Conservation (phyloP, 176 grass and related monocot species). For the Themeda triandra region DNA sequence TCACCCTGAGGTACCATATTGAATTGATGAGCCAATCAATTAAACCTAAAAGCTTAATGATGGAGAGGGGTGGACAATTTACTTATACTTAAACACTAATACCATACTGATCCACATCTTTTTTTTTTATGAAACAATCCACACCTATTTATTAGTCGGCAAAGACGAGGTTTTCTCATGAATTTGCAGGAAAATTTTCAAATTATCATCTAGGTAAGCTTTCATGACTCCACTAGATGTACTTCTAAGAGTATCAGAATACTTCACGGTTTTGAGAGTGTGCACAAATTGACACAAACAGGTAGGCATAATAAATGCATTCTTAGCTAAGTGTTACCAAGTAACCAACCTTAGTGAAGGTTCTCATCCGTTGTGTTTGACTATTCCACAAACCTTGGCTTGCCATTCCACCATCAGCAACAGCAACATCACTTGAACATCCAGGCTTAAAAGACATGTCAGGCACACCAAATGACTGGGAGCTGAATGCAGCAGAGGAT, state of each 20-base stretch:
- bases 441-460: constrained; percentile 84
- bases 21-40: not conserved
- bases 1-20: not conserved
- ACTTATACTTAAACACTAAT: not conserved
- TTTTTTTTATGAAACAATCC: no score
- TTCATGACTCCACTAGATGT: not conserved
- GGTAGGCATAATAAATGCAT: not conserved
- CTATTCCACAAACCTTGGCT: constrained; percentile 77
- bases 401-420: constrained; percentile 65
- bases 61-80: not conserved
- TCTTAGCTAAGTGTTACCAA: constrained; percentile 35
- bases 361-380: constrained; percentile 86
- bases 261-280: not conserved
- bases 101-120: not conserved
- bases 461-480: constrained; percentile 87
- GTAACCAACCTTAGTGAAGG: constrained; percentile 89
- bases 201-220: not conserved
- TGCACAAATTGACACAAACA: not conserved
- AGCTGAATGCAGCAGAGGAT: constrained; percentile 93
- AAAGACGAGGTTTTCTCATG: not conserved
- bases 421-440: constrained; percentile 80
- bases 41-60: not conserved
- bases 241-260: not conserved
- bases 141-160: not conserved
- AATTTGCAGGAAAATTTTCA: constrained; percentile 9